Percentiles rank a stretch among this genome's conserved stretches.
phyloP scores from a whole-genome alignment of 305 asterid genomes.

The Stenogyne calaminthoides region DNA sequence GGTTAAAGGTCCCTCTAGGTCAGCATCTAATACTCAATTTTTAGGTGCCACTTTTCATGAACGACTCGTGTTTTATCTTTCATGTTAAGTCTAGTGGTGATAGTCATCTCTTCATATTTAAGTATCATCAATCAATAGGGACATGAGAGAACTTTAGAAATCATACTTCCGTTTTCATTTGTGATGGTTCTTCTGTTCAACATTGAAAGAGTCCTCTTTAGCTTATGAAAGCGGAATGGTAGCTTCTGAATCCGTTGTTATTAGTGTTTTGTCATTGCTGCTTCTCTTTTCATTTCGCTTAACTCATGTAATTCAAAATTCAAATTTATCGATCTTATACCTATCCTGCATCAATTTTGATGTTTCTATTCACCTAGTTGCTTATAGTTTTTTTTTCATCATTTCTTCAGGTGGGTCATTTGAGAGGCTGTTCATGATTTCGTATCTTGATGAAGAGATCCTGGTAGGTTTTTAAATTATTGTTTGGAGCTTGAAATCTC shows the following conservation, averaged over 20 bases:
- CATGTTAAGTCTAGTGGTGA: not conserved
- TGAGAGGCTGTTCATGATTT: conserved; percentile 29
- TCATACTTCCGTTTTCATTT: not conserved
- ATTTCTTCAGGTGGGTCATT: conserved; percentile 31
- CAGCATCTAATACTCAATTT: conserved; percentile 24
- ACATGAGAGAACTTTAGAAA: not conserved
- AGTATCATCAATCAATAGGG: not conserved
- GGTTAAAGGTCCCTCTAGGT: conserved; percentile 87
- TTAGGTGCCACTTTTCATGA: not conserved
- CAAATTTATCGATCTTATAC: not conserved
- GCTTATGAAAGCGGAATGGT: not conserved
- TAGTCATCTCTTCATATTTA: no score
- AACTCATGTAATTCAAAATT: not conserved
- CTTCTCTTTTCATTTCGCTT: not conserved
- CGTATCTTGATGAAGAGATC: conserved; percentile 36
- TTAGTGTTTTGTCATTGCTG: not conserved
- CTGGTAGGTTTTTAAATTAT: conserved; percentile 20
- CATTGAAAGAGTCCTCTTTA: not conserved
- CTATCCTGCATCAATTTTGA: not conserved
- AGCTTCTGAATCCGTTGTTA: not conserved
- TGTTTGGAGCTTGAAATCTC: not conserved
- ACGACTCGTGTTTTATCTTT: not conserved
- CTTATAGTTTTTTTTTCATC: not conserved
- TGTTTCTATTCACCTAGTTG: not conserved
- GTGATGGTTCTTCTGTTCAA: not conserved